Conservation (phyloP, 441 rosid genomes). For the Populus trichocarpa region DNA sequence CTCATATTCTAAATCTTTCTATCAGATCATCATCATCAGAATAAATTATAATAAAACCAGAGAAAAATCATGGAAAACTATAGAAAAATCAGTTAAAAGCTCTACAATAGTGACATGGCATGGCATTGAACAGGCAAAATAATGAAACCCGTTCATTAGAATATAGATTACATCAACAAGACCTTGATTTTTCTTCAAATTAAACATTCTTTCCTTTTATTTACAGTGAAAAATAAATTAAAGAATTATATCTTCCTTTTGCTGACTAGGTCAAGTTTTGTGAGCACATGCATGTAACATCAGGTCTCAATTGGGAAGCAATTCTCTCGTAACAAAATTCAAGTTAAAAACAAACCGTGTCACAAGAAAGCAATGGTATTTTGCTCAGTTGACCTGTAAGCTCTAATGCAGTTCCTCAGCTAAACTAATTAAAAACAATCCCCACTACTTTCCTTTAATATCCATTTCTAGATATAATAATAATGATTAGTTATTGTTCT, state of each 20-base stretch:
- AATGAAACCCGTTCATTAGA: not conserved
- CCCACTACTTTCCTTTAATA: no score
- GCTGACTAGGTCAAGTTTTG: not conserved
- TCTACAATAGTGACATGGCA: not conserved
- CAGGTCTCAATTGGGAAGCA: not conserved
- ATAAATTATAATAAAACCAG: not conserved
- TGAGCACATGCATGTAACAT: not conserved
- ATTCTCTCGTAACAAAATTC: not conserved
- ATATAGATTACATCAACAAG: not conserved
- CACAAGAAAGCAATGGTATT: not conserved
- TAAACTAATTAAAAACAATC: not conserved
- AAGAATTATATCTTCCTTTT: not conserved
- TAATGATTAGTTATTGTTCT: not conserved
- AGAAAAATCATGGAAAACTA: no score
- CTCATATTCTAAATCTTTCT: not conserved
- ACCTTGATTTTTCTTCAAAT: constrained; percentile 2
- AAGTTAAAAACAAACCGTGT: not conserved
- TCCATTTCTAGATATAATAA: no score
- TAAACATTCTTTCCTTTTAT: not conserved
- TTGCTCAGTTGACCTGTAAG: not conserved
- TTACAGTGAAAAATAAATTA: not conserved
- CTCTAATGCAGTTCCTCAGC: not conserved
- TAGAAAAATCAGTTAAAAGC: not conserved
- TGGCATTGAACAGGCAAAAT: not conserved
- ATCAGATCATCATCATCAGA: not conserved